Base-by-base conservation (phyloP, 2,329 filamentous ascomycete genomes). In the Onygenales sp. region DNA sequence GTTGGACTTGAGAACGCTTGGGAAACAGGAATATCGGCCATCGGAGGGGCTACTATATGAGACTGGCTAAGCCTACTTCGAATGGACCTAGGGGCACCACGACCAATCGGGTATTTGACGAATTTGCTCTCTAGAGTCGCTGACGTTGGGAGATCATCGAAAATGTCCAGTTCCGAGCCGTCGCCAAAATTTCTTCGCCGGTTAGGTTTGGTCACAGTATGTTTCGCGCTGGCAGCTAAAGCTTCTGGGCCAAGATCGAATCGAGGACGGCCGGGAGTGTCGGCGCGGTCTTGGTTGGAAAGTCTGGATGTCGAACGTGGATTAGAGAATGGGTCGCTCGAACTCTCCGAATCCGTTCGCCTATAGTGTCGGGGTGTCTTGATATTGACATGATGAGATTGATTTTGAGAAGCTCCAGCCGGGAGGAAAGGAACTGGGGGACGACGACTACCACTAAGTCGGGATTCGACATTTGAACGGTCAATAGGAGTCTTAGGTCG, bases 141-240 rank as follows among this genome's bases (percentile, higher is more conserved):
- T 13, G 91, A 96, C 0, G 91, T 97, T 1, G 92, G 92, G 53
- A 98, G 74, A 69, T 98, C 93, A 66, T 98, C 93, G 66, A 98
- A 97, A 2, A 81, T 84, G 61, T 97, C 92, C 36, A 98, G 77
- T 69, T 98, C 93, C 56, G 86, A 87, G 13, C 93, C 93, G 67
- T 96, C 89, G 10, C 93, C 93, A 71, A 94, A 98, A 62, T 88
- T 83, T 45, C 84, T 80, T 55, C 77, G 76, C 42, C 83, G 78
- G 37, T 81, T 77, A 2, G 89, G 89, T 66, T 85, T 87, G 57
- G 81, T 91, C 55, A 95, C 72, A 46, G 86, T 84, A 59, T 86
- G 82, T 75, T 85, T 86, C 6, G 78, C 72, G 49, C 78, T 75
- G 52, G 80, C 78, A 49, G 75, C 68, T 33, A 79, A 65, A 17